These are phyloP conservation scores for Pythium pyrilobum DNA, from an alignment of 352 stramenopile species.

Conservation along the genomic window DNA sequence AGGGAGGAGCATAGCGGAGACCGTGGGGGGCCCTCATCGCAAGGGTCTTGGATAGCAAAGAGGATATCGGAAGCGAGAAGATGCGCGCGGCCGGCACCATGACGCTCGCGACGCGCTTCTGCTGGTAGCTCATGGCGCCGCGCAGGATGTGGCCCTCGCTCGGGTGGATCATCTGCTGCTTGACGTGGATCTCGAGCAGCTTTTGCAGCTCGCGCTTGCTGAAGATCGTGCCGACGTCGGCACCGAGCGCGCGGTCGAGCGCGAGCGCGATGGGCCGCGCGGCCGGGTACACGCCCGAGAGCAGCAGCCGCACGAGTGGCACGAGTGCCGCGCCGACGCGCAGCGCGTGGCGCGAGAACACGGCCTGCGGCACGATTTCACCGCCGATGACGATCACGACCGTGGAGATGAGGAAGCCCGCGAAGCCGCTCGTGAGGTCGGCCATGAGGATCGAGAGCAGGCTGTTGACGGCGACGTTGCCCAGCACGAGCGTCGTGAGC, in stretches of 20 bases:
- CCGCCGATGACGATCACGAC: constrained; percentile 94
- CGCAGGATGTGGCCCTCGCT: constrained; percentile 96
- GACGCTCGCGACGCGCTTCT: constrained; percentile 81
- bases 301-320: constrained; percentile 91
- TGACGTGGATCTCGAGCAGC: constrained; percentile 96
- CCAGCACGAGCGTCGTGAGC: constrained; percentile 96
- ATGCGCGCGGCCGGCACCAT: constrained; percentile 90
- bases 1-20: neutral
- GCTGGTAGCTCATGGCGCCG: constrained; percentile 72
- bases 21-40: too few relatives aligned
- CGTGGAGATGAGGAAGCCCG: constrained; percentile 95
- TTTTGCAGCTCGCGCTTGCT: constrained; percentile 91
- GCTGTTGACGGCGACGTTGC: constrained; percentile 97
- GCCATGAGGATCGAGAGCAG: constrained; percentile 97
- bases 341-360: constrained; percentile 93
- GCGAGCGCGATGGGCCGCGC: constrained; percentile 86
- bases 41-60: neutral
- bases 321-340: constrained; percentile 58
- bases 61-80: constrained; percentile 73
- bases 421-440: constrained; percentile 78
- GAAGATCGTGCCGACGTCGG: constrained; percentile 96
- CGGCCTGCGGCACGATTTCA: constrained; percentile 90
- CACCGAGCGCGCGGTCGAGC: constrained; percentile 90
- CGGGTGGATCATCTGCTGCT: constrained; percentile 86
- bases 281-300: constrained; percentile 88